phyloP scores from a whole-genome alignment of 306 rosid species.

The Abrus pulchellus region DNA sequence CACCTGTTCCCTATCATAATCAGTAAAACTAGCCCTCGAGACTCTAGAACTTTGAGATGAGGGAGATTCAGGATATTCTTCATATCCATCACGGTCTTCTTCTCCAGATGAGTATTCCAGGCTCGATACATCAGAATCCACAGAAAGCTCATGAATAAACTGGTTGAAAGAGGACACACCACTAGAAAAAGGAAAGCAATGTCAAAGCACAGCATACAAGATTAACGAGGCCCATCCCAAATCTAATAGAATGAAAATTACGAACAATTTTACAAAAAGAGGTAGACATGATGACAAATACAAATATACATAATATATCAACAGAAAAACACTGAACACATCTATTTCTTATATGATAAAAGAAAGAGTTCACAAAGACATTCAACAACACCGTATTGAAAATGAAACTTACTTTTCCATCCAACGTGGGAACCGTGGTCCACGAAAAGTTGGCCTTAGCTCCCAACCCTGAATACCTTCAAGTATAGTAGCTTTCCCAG shows the following conservation, averaged over 20 bases:
- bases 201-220: conserved; percentile 36
- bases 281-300: background rate
- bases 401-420: conserved; percentile 79
- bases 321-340: background rate
- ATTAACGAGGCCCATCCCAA: conserved; percentile 12
- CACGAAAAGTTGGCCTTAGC: conserved; percentile 87
- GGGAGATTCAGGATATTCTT: conserved; percentile 62
- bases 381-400: no score
- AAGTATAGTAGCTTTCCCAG: conserved; percentile 79
- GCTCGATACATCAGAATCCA: conserved; percentile 87
- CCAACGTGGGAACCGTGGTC: conserved; percentile 92
- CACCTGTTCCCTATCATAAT: conserved; percentile 50
- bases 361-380: conserved; percentile 8
- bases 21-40: conserved; percentile 58
- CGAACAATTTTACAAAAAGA: background rate
- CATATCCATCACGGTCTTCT: conserved; percentile 71
- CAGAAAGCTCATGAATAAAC: conserved; percentile 81
- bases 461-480: conserved; percentile 98
- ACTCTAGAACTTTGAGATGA: conserved; percentile 73
- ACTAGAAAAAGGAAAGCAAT: conserved; percentile 55
- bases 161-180: conserved; percentile 94
- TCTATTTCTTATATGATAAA: background rate
- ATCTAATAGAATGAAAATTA: conserved; percentile 10
- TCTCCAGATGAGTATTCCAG: conserved; percentile 69
- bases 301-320: background rate